Evolutionary conservation across 106 monocot genomes (phyloP).

Genomic region (Allium sativum): DNA sequence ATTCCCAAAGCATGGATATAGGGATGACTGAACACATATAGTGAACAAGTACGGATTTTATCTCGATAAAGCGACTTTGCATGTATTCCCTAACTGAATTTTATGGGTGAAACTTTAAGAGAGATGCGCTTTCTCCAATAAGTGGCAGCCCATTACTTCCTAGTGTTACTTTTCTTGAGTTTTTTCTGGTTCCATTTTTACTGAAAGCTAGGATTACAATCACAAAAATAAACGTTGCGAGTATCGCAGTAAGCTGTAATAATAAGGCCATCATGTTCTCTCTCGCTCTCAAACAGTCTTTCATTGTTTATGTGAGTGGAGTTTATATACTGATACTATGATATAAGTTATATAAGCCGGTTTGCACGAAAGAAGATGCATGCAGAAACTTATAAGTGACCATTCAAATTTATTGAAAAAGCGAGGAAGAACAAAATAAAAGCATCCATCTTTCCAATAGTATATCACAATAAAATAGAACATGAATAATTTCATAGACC

Average conservation of each 20-base stretch:
- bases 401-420: too few relatives aligned
- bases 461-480: too few relatives aligned
- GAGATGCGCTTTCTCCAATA: conserved; percentile 13
- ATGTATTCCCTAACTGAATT: conserved; percentile 4
- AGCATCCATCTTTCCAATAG: too few relatives aligned
- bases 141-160: conserved; percentile 11
- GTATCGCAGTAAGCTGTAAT: neutral
- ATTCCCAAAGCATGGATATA: neutral
- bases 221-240: neutral
- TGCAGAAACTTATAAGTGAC: too few relatives aligned
- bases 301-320: too few relatives aligned
- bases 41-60: neutral
- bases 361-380: too few relatives aligned
- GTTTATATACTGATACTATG: too few relatives aligned
- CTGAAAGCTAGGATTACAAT: neutral
- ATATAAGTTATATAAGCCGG: too few relatives aligned
- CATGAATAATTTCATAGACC: too few relatives aligned
- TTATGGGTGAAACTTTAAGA: neutral
- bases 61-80: conserved; percentile 4
- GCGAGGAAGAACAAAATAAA: too few relatives aligned
- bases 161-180: conserved; percentile 1
- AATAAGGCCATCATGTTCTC: neutral
- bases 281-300: too few relatives aligned
- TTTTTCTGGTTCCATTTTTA: neutral
- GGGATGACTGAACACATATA: too few relatives aligned